These are phyloP conservation scores for Platanthera zijinensis DNA, from an alignment of 106 monocot genomes.

Conservation along the genomic window DNA sequence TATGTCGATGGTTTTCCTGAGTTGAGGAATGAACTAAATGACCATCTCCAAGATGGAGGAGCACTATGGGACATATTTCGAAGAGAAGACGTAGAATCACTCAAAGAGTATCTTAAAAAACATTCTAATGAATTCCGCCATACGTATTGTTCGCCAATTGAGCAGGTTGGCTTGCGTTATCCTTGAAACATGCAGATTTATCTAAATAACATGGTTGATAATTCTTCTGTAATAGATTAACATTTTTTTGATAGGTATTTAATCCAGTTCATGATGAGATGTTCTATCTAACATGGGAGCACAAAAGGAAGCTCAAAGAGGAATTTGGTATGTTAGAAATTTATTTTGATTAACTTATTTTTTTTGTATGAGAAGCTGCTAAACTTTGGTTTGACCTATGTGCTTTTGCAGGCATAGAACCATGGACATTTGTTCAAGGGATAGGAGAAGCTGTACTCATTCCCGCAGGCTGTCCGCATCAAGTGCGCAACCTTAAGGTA, in stretches of 20 bases:
- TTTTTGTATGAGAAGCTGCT: not conserved
- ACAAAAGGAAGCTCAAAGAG: conserved; percentile 72
- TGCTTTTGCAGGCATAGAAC: conserved; percentile 6
- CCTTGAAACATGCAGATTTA: not conserved
- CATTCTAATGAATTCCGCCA: conserved; percentile 35
- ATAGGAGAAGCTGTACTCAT: conserved; percentile 9
- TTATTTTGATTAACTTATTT: not conserved
- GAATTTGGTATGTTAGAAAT: conserved; percentile 60
- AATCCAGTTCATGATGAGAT: conserved; percentile 84
- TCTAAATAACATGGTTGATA: not conserved
- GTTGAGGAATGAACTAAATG: not conserved
- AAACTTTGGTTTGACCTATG: not conserved
- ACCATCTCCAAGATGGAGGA: conserved; percentile 14
- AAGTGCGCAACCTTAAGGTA: conserved; percentile 13
- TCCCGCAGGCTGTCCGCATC: conserved; percentile 5
- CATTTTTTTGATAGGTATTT: conserved; percentile 30
- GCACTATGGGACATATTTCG: conserved; percentile 43
- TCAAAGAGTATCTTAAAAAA: conserved; percentile 22
- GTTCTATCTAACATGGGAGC: conserved; percentile 64
- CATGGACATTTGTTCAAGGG: conserved; percentile 10
- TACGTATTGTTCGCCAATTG: conserved; percentile 13
- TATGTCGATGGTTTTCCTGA: not conserved
- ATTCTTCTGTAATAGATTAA: not conserved
- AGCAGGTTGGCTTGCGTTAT: conserved; percentile 9
- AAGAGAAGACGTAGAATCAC: conserved; percentile 21